Evolutionary conservation across 2,329 filamentous ascomycete genomes (phyloP).

Genomic region (Mycogone perniciosa): DNA sequence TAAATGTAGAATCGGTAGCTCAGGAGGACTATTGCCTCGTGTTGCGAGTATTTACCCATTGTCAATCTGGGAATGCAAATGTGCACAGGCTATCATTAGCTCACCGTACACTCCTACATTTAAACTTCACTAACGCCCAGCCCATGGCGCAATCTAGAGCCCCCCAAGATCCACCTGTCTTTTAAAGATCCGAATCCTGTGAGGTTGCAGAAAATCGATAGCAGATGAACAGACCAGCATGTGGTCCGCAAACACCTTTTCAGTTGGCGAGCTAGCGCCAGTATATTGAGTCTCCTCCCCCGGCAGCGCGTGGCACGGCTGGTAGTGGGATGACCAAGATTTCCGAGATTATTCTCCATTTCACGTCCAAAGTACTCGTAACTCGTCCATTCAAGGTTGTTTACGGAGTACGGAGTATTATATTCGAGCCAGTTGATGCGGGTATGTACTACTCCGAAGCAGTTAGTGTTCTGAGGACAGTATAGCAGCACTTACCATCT

Average conservation of each 20-base stretch:
- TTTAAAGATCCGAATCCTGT: slow-evolving; percentile 12
- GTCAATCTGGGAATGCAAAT: too few species aligned
- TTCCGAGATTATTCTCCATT: slow-evolving; percentile 12
- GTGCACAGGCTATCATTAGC: too few species aligned
- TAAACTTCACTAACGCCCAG: neutral
- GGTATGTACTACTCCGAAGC: too few species aligned
- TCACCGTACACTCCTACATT: too few species aligned
- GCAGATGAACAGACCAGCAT: slow-evolving; percentile 12
- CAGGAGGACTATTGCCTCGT: too few species aligned
- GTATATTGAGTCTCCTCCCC: slow-evolving; percentile 3
- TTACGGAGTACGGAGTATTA: too few species aligned
- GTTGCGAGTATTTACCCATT: too few species aligned
- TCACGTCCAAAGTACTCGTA: slow-evolving; percentile 10
- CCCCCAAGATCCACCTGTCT: slow-evolving; percentile 12
- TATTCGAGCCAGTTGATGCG: neutral
- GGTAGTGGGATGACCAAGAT: slow-evolving; percentile 10
- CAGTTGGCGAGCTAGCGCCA: slow-evolving; percentile 8
- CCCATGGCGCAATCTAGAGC: slow-evolving; percentile 1
- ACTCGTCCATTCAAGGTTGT: slow-evolving; percentile 1
- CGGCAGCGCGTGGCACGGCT: slow-evolving; percentile 12
- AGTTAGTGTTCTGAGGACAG: too few species aligned
- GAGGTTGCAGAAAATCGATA: slow-evolving; percentile 10
- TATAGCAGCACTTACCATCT: too few species aligned
- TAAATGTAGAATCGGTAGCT: too few species aligned
- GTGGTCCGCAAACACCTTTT: slow-evolving; percentile 8